Percentiles rank a stretch among this genome's conserved stretches.
phyloP scores from a whole-genome alignment of 768 basidiomycete species.

The Hypholoma fasciculare region DNA sequence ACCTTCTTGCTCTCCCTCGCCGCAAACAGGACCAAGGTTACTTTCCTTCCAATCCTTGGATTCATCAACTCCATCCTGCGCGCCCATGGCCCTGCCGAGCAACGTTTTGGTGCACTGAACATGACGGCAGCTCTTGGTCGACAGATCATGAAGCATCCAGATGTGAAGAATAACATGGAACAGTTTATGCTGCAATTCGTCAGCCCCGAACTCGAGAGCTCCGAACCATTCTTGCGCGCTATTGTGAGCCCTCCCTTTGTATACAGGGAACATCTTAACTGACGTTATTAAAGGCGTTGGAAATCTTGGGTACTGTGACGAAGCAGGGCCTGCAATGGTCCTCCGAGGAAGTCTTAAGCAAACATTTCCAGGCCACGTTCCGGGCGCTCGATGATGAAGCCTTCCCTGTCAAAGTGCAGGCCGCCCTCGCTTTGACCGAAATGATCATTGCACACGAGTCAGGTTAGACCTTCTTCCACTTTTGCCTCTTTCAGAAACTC shows the following conservation, averaged over 20 bases:
- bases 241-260: slow-evolving; percentile 53
- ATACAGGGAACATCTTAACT: neutral
- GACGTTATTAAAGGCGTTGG: slow-evolving; percentile 57
- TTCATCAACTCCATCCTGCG: slow-evolving; percentile 77
- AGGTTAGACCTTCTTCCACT: slow-evolving; percentile 40
- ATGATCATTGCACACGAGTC: slow-evolving; percentile 64
- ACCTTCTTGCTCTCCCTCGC: slow-evolving; percentile 79
- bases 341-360: slow-evolving; percentile 69
- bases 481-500: neutral
- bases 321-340: slow-evolving; percentile 71
- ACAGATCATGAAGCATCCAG: slow-evolving; percentile 83
- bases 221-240: slow-evolving; percentile 74
- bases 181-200: slow-evolving; percentile 75
- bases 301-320: slow-evolving; percentile 75
- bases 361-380: slow-evolving; percentile 65
- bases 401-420: slow-evolving; percentile 83
- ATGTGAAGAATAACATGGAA: slow-evolving; percentile 77
- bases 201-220: slow-evolving; percentile 64
- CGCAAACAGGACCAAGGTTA: slow-evolving; percentile 76
- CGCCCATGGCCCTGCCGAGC: slow-evolving; percentile 47
- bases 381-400: slow-evolving; percentile 74
- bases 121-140: slow-evolving; percentile 76
- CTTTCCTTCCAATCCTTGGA: slow-evolving; percentile 77
- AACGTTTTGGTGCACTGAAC: slow-evolving; percentile 84
- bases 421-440: slow-evolving; percentile 77